A percentile compares a stretch with the other conserved stretches of the same genome.
These are phyloP conservation scores for Pichia paraexigua DNA, from an alignment of 805 yeast species.

Conservation along the genomic window DNA sequence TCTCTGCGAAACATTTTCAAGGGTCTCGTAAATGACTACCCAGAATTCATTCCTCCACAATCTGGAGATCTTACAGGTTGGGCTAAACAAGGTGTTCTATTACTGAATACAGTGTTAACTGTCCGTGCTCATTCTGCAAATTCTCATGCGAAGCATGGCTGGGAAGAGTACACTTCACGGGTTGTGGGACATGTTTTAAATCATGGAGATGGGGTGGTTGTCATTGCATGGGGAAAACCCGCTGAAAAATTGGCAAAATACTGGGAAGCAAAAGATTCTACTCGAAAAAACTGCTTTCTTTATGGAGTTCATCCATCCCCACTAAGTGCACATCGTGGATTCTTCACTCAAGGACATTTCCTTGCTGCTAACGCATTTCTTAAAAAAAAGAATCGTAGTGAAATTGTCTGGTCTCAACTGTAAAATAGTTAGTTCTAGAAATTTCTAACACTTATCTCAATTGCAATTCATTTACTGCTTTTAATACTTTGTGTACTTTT, in stretches of 20 bases:
- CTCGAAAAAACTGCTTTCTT: conserved; percentile 40
- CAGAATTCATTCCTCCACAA: conserved; percentile 55
- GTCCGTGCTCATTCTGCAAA: conserved; percentile 92
- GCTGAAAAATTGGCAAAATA: conserved; percentile 33
- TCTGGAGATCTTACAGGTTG: conserved; percentile 71
- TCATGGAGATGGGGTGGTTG: conserved; percentile 45
- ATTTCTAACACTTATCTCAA: too few species aligned
- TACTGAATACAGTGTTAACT: conserved; percentile 82
- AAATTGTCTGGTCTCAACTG: neutral
- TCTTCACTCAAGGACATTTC: conserved; percentile 34
- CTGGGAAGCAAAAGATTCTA: conserved; percentile 13
- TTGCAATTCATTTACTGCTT: neutral
- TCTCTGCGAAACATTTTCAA: conserved; percentile 83
- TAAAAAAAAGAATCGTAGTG: neutral
- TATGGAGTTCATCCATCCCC: conserved; percentile 93
- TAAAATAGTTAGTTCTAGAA: too few species aligned
- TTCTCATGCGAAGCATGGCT: conserved; percentile 84
- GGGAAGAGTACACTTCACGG: conserved; percentile 84
- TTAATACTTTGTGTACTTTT: too few species aligned
- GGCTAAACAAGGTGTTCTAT: conserved; percentile 81
- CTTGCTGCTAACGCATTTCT: conserved; percentile 1
- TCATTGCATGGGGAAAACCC: conserved; percentile 54
- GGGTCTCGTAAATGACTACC: conserved; percentile 59
- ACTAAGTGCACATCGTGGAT: conserved; percentile 80
- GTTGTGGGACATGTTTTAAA: conserved; percentile 34